These are phyloP conservation scores for Acer yangbiense DNA, from an alignment of 345 rosid species.

Conservation along the genomic window DNA sequence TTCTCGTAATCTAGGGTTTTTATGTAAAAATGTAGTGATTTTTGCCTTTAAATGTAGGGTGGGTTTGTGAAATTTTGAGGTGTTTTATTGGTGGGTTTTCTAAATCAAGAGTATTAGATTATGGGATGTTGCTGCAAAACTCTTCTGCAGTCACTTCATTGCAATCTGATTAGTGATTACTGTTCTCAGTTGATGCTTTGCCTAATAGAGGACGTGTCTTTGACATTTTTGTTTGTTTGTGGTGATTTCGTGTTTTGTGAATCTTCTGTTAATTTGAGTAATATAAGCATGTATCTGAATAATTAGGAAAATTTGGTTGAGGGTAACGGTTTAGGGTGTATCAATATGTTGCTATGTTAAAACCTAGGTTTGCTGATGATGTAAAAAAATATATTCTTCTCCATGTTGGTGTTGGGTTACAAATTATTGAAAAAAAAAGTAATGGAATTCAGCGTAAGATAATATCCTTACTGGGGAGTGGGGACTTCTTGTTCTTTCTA, in stretches of 20 bases:
- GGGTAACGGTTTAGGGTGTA: not conserved
- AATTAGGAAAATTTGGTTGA: not conserved
- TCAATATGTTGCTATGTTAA: not conserved
- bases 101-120: not conserved
- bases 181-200: not conserved
- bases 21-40: not conserved
- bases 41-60: not conserved
- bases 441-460: not conserved
- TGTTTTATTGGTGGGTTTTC: too few species aligned
- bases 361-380: not conserved
- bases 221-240: too few species aligned
- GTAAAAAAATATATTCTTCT: not conserved
- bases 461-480: too few species aligned
- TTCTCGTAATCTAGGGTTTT: slow-evolving; percentile 5
- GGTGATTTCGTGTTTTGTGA: too few species aligned
- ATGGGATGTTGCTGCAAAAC: not conserved
- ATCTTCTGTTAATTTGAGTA: not conserved
- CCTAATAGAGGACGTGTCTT: not conserved
- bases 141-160: not conserved
- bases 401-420: not conserved
- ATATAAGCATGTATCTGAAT: not conserved
- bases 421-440: not conserved
- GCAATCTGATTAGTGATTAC: not conserved
- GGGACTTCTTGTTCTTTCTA: too few species aligned
- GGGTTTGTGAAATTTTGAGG: not conserved